A percentile compares a stretch with the other conserved stretches of the same genome.
These are phyloP conservation scores for Pyrenula massariospora DNA, from an alignment of 495 filamentous ascomycete genomes.

Conservation along the genomic window DNA sequence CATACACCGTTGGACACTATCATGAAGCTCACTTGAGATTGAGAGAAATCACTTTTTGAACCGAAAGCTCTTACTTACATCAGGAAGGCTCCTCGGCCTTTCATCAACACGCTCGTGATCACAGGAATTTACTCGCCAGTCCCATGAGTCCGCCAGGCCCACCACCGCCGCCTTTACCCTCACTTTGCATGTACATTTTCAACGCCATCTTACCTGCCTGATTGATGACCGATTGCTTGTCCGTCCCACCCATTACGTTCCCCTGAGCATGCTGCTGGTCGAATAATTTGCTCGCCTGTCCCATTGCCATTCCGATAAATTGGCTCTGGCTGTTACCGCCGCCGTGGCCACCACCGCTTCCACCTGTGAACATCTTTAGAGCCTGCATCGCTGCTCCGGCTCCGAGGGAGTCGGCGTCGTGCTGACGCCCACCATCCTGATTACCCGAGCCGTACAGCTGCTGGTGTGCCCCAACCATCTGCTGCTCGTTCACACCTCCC, in stretches of 20 bases:
- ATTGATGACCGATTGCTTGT: conserved; percentile 51
- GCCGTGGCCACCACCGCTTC: conserved; percentile 13
- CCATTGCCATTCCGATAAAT: conserved; percentile 59
- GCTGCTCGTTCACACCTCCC: conserved; percentile 40
- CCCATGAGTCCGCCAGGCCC: conserved; percentile 38
- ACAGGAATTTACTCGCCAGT: conserved; percentile 46
- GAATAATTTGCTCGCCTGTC: conserved; percentile 53
- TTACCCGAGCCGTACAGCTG: conserved; percentile 33
- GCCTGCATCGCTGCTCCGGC: conserved; percentile 57
- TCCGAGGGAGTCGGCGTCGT: conserved; percentile 34
- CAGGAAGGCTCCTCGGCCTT: too few species aligned
- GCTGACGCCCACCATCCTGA: conserved; percentile 14
- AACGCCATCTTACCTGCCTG: conserved; percentile 52
- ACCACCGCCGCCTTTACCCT: conserved; percentile 36
- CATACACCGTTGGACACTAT: too few species aligned
- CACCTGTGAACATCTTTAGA: conserved; percentile 48
- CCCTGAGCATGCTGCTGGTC: conserved; percentile 41
- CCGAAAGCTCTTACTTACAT: too few species aligned
- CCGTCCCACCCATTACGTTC: conserved; percentile 35
- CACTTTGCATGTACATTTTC: conserved; percentile 56
- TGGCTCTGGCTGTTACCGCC: conserved; percentile 36
- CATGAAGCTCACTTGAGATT: too few species aligned
- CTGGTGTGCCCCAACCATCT: conserved; percentile 43
- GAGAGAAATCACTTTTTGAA: too few species aligned
- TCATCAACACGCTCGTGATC: too few species aligned